A percentile compares a stretch with the other conserved stretches of the same genome.
These are phyloP conservation scores for Wickerhamomyces canadensis DNA, from an alignment of 805 yeast species.

Conservation along the genomic window DNA sequence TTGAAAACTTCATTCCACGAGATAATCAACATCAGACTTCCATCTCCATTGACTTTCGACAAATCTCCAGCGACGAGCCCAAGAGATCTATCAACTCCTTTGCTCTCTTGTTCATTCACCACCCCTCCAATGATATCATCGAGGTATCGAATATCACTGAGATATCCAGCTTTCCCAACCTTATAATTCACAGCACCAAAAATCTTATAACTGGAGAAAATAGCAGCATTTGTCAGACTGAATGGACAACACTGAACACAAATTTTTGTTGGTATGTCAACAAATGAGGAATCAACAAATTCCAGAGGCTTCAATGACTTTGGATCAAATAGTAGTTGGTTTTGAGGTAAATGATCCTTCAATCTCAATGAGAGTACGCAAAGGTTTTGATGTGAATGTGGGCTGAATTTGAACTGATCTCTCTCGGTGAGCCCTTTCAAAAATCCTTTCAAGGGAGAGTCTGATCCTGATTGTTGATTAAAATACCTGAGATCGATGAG, in stretches of 20 bases:
- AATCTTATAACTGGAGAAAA: conserved; percentile 19
- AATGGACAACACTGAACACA: conserved; percentile 23
- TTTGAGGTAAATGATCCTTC: conserved; percentile 1
- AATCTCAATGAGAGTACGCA: conserved; percentile 16
- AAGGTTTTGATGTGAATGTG: conserved; percentile 7
- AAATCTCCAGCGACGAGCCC: conserved; percentile 21
- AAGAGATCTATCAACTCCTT: conserved; percentile 6
- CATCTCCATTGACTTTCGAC: conserved; percentile 24
- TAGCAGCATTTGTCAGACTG: conserved; percentile 24
- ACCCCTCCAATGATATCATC: conserved; percentile 24
- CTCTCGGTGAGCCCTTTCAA: conserved; percentile 7
- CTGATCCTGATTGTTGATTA: neutral
- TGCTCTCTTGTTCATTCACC: conserved; percentile 8
- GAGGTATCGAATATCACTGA: conserved; percentile 22
- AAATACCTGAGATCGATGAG: conserved; percentile 5
- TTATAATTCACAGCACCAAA: conserved; percentile 16
- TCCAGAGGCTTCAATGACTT: conserved; percentile 8
- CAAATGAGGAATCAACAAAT: conserved; percentile 5
- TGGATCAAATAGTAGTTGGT: conserved; percentile 11
- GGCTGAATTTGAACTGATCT: conserved; percentile 17
- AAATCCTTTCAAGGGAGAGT: conserved; percentile 1
- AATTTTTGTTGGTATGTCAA: conserved; percentile 15
- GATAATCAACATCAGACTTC: conserved; percentile 18
- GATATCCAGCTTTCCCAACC: conserved; percentile 12
- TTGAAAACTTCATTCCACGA: conserved; percentile 22